Base-by-base conservation (phyloP, 2,329 filamentous ascomycete genomes). In the Ascochyta fabae region DNA sequence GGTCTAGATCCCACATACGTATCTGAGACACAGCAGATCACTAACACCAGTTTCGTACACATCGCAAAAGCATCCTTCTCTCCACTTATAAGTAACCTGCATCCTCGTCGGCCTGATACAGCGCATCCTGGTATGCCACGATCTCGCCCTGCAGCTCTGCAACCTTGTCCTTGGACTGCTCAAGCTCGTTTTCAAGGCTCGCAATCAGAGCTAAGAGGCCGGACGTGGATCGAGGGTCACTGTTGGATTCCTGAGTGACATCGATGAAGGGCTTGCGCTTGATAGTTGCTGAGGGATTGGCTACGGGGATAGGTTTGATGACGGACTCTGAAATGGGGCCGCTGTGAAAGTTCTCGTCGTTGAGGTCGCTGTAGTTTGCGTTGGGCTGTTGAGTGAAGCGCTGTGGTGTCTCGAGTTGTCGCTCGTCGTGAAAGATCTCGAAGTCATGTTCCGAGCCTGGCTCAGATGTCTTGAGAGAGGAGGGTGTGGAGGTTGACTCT, bases 71-170 rank as follows among this genome's bases (percentile, higher is more conserved):
- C 36, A 22, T 39, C 10, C 19, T 9, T 4, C 9, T 15, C 19
- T 12, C 5, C 3, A 39, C 15, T 41, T 22, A 55, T 22, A 56
- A 16, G 22, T 47, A 47, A 3, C 36, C 36, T 29, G 43, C 33
- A 39, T 51, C 53, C 24, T 26, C 26, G 7, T 51, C 33, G 31
- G 47, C 53, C 33, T 50, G 47, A 16, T 56, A 8, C 10, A 56
- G 53, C 2, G 53, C 53, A 16, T 56, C 53, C 7, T 51, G 29
- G 22, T 56, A 51, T 15, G 53, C 53, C 15, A 48, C 47, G 5
- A 56, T 51, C 31, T 42, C 38, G 43, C 47, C 47, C 46, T 38
- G 49, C 52, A 55, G n/a, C 23, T 31, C 26, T 29, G 13, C 13
- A 29, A 47, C 38, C 36, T 43, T 15, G 6, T 29, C 19, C 36